A percentile compares a stretch with the other conserved stretches of the same genome.
Conservation (phyloP, 2,329 filamentous ascomycete genomes). For the Phaeosphaeria sp. region DNA sequence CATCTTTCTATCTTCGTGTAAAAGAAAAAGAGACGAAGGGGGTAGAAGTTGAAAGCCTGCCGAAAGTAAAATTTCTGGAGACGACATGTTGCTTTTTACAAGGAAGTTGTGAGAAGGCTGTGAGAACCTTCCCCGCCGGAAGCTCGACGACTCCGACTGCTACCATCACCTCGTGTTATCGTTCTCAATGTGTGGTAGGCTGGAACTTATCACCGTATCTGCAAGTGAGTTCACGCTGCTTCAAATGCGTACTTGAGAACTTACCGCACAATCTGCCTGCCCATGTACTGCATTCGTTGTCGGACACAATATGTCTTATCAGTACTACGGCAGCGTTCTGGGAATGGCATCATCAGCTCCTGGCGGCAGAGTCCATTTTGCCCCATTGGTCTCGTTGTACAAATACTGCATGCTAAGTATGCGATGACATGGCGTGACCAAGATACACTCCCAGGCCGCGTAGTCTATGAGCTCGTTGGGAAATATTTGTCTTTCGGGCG, state of each 20-base stretch:
- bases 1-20: slow-evolving; percentile 14
- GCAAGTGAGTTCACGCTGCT: not conserved
- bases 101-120: not conserved
- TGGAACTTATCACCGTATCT: not conserved
- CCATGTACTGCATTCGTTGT: slow-evolving; percentile 1
- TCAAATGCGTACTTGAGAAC: slow-evolving; percentile 1
- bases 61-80: not conserved
- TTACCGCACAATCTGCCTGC: not conserved
- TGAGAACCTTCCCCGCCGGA: not conserved
- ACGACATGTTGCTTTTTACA: not conserved
- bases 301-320: slow-evolving; percentile 6
- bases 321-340: slow-evolving; percentile 1
- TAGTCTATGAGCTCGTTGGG: not conserved
- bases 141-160: not conserved
- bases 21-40: slow-evolving; percentile 2
- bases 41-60: not conserved
- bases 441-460: not conserved
- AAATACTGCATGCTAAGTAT: not conserved
- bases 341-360: not conserved
- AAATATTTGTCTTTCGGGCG: not conserved
- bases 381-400: slow-evolving; percentile 6
- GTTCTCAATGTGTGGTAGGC: slow-evolving; percentile 3
- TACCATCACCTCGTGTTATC: not conserved
- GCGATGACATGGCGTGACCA: slow-evolving; percentile 8
- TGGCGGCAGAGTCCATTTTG: not conserved